Base-by-base conservation (phyloP, 2,329 filamentous ascomycete genomes). In the Fusarium albidum region DNA sequence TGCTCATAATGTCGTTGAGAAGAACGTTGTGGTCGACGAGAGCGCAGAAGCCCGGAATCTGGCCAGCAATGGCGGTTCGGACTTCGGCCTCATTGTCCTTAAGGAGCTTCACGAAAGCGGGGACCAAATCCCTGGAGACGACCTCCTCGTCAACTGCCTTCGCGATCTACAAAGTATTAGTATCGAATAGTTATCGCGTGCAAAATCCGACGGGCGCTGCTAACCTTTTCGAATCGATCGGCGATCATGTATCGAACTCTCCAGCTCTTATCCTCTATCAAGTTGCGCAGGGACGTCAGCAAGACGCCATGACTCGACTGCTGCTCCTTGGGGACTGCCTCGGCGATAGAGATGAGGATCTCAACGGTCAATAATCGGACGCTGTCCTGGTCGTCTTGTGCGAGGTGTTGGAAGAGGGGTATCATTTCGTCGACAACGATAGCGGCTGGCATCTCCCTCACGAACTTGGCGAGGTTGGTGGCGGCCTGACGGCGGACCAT, bases 231-330 rank as follows among this genome's bases (percentile, higher is more conserved):
- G 71, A 97, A 99, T 72, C 92, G 87, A 75, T 99, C 95, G 41
- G 95, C 95, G 67, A 99, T 95, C 95, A 99, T 99, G 77, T 98
- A 99, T 73, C 95, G 87, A 55, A 99, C 95, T 70, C 95, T 88
- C 95, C 95, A 99, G 79, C 95, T 98, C 85, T 98, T 99, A 75
- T 99, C 95, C 70, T 97, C 95, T 77, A 99, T 98, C 70, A 99
- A 77, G 77, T 86, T 96, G 68, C 95, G 89, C 69, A 99, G 79
- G 38, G 94, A 92, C 43, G 91, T 94, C 69, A 99, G 81, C 52
- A 99, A 79, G 50, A 98, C 92, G 46, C 94, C 95, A 70, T 98
- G 94, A 76, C 93, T 97, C 38, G 92, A 89, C 76, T 99, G 95
- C 74, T 99, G 93, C 75, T 98, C 95, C 78, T 98, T 98, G 56